These are phyloP conservation scores for Rhizopogon vinicolor DNA, from an alignment of 768 basidiomycete species.

Conservation along the genomic window DNA sequence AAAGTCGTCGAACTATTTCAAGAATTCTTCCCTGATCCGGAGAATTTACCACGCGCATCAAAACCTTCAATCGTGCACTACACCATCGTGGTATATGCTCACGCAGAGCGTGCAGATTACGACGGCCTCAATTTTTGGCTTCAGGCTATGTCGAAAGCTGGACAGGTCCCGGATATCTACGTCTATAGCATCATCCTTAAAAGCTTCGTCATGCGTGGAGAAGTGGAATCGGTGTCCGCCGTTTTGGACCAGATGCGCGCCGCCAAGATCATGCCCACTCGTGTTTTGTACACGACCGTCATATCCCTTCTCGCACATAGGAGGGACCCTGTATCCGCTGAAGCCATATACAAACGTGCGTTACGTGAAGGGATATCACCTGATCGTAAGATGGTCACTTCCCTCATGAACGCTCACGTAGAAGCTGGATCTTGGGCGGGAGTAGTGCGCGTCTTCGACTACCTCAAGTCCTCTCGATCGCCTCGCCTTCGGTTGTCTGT, in stretches of 20 bases:
- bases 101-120: constrained; percentile 42
- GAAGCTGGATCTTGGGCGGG: constrained; percentile 76
- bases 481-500: constrained; percentile 43
- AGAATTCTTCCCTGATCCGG: constrained; percentile 43
- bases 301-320: constrained; percentile 61
- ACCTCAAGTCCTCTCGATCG: constrained; percentile 35
- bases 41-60: constrained; percentile 24
- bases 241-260: constrained; percentile 61
- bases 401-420: constrained; percentile 81
- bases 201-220: constrained; percentile 48
- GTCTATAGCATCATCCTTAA: constrained; percentile 60
- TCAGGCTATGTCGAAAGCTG: constrained; percentile 41
- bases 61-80: constrained; percentile 49
- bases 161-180: constrained; percentile 47
- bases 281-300: constrained; percentile 58
- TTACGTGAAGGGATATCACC: constrained; percentile 57
- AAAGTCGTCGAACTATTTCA: constrained; percentile 48
- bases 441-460: constrained; percentile 67
- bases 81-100: constrained; percentile 51
- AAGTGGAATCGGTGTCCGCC: constrained; percentile 44
- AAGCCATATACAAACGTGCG: constrained; percentile 62
- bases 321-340: constrained; percentile 59
- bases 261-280: constrained; percentile 41
- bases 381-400: constrained; percentile 58
- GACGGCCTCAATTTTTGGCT: constrained; percentile 53